phyloP scores from a whole-genome alignment of 1,284 basidiomycete species.

The Apiotrichum veenhuisii region DNA sequence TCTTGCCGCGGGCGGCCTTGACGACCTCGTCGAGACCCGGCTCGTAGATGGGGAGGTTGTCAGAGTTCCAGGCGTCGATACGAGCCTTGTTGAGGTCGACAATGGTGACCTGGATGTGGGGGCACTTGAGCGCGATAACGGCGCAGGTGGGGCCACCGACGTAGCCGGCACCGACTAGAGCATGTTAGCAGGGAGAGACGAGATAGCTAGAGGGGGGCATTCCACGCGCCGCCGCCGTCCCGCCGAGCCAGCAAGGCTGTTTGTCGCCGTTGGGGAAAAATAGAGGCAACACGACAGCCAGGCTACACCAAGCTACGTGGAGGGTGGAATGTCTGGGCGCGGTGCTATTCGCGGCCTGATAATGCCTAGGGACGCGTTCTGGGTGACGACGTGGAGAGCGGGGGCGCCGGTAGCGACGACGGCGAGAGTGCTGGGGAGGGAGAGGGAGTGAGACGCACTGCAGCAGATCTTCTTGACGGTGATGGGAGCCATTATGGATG shows the following conservation, averaged over 20 bases:
- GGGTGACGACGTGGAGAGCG: conserved; percentile 8
- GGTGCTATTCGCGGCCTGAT: background rate
- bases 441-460: conserved; percentile 58
- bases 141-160: conserved; percentile 94
- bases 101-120: conserved; percentile 91
- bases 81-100: conserved; percentile 94
- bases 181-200: background rate
- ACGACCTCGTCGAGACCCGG: conserved; percentile 95
- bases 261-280: no score
- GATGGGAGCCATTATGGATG: conserved; percentile 51
- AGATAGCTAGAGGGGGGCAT: background rate
- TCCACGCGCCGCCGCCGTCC: no score
- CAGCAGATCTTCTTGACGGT: conserved; percentile 84
- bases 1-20: conserved; percentile 78
- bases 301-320: background rate
- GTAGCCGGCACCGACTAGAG: conserved; percentile 86
- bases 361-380: background rate
- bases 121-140: conserved; percentile 64
- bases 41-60: conserved; percentile 74
- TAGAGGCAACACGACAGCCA: no score
- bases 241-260: no score
- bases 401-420: conserved; percentile 12
- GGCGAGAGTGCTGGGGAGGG: background rate
- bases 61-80: conserved; percentile 91
- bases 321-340: conserved; percentile 2